Conservation (phyloP, 2,329 filamentous ascomycete species). For the Xylariaceae sp. region DNA sequence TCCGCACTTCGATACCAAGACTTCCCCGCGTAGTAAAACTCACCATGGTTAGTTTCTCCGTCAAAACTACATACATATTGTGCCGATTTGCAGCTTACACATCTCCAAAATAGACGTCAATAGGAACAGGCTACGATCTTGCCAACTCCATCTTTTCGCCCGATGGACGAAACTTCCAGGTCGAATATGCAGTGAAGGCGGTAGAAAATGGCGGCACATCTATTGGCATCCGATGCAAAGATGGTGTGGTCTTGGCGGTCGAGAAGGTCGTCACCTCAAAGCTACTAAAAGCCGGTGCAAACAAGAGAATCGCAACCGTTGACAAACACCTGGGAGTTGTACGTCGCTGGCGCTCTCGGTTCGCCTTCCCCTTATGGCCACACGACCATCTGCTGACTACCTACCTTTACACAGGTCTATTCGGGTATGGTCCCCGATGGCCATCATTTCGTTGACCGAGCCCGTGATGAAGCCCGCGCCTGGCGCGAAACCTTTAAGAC, state of each 20-base stretch:
- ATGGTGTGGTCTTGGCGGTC: slow-evolving; percentile 92
- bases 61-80: not conserved
- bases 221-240: slow-evolving; percentile 94
- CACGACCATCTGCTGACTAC: slow-evolving; percentile 1
- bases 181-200: slow-evolving; percentile 98
- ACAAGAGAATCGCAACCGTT: slow-evolving; percentile 95
- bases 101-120: slow-evolving; percentile 74
- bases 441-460: slow-evolving; percentile 90
- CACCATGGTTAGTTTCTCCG: slow-evolving; percentile 25
- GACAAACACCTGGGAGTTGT: slow-evolving; percentile 94
- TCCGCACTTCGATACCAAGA: not conserved
- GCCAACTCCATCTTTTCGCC: slow-evolving; percentile 99
- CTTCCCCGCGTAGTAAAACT: not conserved
- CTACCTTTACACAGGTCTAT: slow-evolving; percentile 67
- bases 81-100: slow-evolving; percentile 14
- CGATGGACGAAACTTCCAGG: slow-evolving; percentile 98
- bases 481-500: slow-evolving; percentile 96
- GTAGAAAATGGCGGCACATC: slow-evolving; percentile 98
- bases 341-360: slow-evolving; percentile 43
- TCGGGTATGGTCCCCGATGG: slow-evolving; percentile 94
- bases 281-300: slow-evolving; percentile 90
- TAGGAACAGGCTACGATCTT: slow-evolving; percentile 99
- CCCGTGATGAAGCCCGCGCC: slow-evolving; percentile 86
- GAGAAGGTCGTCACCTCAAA: slow-evolving; percentile 97
- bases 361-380: not conserved